These are phyloP conservation scores for Myxozyma kluyveri DNA, from an alignment of 805 yeast genomes.

Conservation along the genomic window DNA sequence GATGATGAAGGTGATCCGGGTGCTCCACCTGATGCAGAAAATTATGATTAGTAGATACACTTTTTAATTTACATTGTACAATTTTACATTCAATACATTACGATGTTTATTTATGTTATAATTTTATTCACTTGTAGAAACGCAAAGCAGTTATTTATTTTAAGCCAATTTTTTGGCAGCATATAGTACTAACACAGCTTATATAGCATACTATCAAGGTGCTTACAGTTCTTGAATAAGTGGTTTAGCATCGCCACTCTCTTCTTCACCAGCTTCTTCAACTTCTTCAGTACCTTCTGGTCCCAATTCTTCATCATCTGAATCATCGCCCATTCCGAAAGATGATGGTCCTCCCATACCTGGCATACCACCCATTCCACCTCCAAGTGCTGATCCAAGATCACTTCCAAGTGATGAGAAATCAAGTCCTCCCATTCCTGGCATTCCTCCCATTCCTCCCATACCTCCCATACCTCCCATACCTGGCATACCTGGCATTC, in stretches of 20 bases:
- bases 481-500: conserved; percentile 29
- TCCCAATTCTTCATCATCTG: conserved; percentile 27
- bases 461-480: conserved; percentile 30
- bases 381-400: conserved; percentile 42
- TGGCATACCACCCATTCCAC: not conserved
- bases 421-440: conserved; percentile 19
- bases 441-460: conserved; percentile 33
- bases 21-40: not conserved
- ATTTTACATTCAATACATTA: no score
- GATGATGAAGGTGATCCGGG: conserved; percentile 11
- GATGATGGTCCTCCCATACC: conserved; percentile 9
- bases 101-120: no score
- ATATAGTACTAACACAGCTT: not conserved
- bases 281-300: conserved; percentile 13
- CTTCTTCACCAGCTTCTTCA: conserved; percentile 3
- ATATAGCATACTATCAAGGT: not conserved
- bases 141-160: no score
- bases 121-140: no score
- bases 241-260: conserved; percentile 3
- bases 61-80: no score
- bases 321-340: conserved; percentile 23
- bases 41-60: conserved; percentile 3
- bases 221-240: conserved; percentile 1
- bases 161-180: no score
- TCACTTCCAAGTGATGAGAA: conserved; percentile 37